A percentile compares a stretch with the other conserved stretches of the same genome.
Conservation (phyloP, 2,329 filamentous ascomycete genomes). For the Fusarium anguioides region DNA sequence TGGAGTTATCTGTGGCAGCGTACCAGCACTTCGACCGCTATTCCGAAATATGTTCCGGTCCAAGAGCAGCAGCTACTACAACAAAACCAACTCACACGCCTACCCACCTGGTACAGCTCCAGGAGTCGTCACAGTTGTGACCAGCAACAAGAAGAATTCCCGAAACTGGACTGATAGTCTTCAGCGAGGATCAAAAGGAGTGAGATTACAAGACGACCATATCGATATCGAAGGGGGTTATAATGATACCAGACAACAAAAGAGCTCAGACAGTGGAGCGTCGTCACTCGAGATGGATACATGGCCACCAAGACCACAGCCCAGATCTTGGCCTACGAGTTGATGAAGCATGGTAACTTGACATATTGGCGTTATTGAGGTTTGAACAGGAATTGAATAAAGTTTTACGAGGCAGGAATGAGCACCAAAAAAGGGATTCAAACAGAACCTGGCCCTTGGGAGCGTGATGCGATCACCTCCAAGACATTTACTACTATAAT, state of each 20-base stretch:
- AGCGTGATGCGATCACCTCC: neutral
- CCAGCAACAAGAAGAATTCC: constrained; percentile 23
- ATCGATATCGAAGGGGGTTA: constrained; percentile 37
- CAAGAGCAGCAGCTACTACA: constrained; percentile 41
- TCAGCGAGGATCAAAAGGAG: constrained; percentile 37
- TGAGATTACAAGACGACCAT: constrained; percentile 42
- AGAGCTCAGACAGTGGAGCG: constrained; percentile 29
- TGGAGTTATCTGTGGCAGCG: constrained; percentile 55
- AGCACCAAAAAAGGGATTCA: neutral
- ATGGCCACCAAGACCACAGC: constrained; percentile 36
- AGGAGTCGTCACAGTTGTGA: constrained; percentile 27
- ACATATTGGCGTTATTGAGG: constrained; percentile 26
- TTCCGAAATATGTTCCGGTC: constrained; percentile 43
- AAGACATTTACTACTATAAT: neutral
- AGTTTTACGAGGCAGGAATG: constrained; percentile 8
- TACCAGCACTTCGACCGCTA: constrained; percentile 50
- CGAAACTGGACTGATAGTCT: constrained; percentile 38
- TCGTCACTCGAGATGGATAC: constrained; percentile 42
- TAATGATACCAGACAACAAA: constrained; percentile 24
- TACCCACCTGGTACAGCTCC: constrained; percentile 34
- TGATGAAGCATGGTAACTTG: constrained; percentile 13
- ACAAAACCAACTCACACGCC: constrained; percentile 33
- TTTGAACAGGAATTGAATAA: neutral
- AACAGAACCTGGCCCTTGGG: constrained; percentile 6
- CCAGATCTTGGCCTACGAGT: constrained; percentile 31